Base-by-base conservation (phyloP, 2,329 filamentous ascomycete genomes). In the Decorospora gaudefroyi region DNA sequence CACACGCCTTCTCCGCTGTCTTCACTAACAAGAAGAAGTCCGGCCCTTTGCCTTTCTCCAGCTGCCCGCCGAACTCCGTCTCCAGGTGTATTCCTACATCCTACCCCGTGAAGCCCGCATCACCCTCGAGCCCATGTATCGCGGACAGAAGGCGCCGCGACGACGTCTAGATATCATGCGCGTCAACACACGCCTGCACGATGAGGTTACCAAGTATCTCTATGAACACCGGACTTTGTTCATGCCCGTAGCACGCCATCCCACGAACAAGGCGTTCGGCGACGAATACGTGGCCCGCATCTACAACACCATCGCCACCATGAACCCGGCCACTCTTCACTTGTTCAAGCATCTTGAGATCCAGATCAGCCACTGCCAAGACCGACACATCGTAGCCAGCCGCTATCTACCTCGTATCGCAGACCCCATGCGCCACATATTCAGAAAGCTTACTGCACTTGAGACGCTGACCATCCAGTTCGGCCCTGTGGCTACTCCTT, bases 31-130 rank as follows among this genome's bases (percentile, higher is more conserved):
- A 5, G 8, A 1, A 2, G 6, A 29, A 62, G 61, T 55, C 9
- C 42, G 51, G 12, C 45, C 55, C 2, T 63, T 64, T 25, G 46
- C 58, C 2, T 56, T 65, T 41, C 47, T 61, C 7, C 34, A 29
- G 1, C 46, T 65, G 6, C 61, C 61, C 1, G 45, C 57, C 16
- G 61, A 65, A 35, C 51, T 65, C 7, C 53, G 61, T 2, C 50
- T 62, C 2, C 45, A 56, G 2, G 26, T 61, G 0, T 64, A 61
- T 32, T 50, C 53, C 1, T 39, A 50, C 18, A 23, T 57, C 10
- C 25, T 61, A 3, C 62, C 59, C 9, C 46, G 47, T n/a, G 33
- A 50, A 12, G 26, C 43, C 7, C 46, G 49, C 12, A 30, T 57
- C 13, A 10, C 42, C 13, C 27, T 48, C 12, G 25, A 33, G 11